Evolutionary conservation across 1,139 yeast genomes (phyloP).

Genomic region (Pichia sp.): DNA sequence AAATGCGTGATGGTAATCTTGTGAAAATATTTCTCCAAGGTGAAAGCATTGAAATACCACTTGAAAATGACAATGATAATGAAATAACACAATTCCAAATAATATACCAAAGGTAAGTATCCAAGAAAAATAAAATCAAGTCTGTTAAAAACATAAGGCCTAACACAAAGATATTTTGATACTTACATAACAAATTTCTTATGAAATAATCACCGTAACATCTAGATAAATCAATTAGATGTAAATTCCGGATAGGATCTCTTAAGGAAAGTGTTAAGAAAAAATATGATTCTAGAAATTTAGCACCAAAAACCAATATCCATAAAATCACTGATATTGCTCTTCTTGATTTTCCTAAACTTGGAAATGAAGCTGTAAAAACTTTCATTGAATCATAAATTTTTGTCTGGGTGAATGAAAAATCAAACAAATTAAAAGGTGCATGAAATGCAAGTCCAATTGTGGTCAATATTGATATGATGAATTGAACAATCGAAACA

Average conservation of each 20-base stretch:
- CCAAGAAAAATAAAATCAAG: conserved; percentile 68
- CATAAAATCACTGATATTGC: conserved; percentile 59
- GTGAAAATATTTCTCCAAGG: conserved; percentile 84
- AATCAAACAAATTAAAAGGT: conserved; percentile 45
- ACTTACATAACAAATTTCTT: conserved; percentile 47
- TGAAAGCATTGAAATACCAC: conserved; percentile 75
- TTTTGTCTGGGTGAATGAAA: conserved; percentile 16
- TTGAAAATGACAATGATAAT: conserved; percentile 57
- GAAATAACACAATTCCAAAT: conserved; percentile 75
- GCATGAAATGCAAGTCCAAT: conserved; percentile 58
- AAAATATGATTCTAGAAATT: conserved; percentile 74
- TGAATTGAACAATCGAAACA: conserved; percentile 53
- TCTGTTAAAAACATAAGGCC: conserved; percentile 57
- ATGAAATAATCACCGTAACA: conserved; percentile 56
- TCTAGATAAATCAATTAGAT: conserved; percentile 50
- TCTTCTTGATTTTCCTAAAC: conserved; percentile 43
- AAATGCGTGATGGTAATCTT: conserved; percentile 66
- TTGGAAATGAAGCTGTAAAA: conserved; percentile 52
- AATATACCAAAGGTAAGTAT: conserved; percentile 85
- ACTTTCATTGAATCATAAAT: conserved; percentile 31
- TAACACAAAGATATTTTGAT: conserved; percentile 55
- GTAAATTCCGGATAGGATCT: conserved; percentile 70
- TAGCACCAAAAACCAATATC: conserved; percentile 63
- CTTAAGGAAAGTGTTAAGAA: conserved; percentile 70
- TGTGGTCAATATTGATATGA: conserved; percentile 54